Evolutionary conservation across 208 protist species (phyloP).

Genomic region (Wallacemonas collosoma): DNA sequence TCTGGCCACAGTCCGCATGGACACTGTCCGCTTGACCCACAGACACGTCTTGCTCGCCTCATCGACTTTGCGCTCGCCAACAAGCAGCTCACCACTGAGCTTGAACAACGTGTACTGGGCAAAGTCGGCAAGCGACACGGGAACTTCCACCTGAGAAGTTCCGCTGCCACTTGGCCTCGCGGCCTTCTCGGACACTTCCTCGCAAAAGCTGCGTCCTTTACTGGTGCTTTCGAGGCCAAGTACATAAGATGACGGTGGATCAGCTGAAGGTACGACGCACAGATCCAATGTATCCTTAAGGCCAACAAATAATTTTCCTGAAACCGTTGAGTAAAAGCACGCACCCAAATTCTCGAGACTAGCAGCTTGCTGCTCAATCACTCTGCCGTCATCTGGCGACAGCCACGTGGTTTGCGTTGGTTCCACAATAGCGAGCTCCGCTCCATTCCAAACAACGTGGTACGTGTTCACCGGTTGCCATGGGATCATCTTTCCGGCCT

Average conservation of each 20-base stretch:
- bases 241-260: slow-evolving; percentile 18
- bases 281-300: slow-evolving; percentile 25
- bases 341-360: slow-evolving; percentile 38
- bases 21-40: slow-evolving; percentile 9
- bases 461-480: slow-evolving; percentile 57
- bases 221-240: slow-evolving; percentile 32
- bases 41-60: slow-evolving; percentile 12
- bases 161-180: slow-evolving; percentile 3
- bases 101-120: slow-evolving; percentile 23
- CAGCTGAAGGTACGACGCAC: slow-evolving; percentile 23
- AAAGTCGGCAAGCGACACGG: slow-evolving; percentile 20
- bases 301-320: slow-evolving; percentile 33
- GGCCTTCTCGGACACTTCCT: slow-evolving; percentile 23
- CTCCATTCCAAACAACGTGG: slow-evolving; percentile 67
- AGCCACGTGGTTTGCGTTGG: slow-evolving; percentile 81
- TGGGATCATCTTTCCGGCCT: slow-evolving; percentile 21
- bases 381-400: slow-evolving; percentile 36
- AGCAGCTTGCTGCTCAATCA: slow-evolving; percentile 70
- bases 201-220: slow-evolving; percentile 26
- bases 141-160: slow-evolving; percentile 22
- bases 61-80: background rate
- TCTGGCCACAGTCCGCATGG: slow-evolving; percentile 11
- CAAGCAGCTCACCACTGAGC: slow-evolving; percentile 18
- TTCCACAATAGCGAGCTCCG: slow-evolving; percentile 78
- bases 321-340: slow-evolving; percentile 50